phyloP scores from a whole-genome alignment of 345 rosid species.

The Populus deltoides region DNA sequence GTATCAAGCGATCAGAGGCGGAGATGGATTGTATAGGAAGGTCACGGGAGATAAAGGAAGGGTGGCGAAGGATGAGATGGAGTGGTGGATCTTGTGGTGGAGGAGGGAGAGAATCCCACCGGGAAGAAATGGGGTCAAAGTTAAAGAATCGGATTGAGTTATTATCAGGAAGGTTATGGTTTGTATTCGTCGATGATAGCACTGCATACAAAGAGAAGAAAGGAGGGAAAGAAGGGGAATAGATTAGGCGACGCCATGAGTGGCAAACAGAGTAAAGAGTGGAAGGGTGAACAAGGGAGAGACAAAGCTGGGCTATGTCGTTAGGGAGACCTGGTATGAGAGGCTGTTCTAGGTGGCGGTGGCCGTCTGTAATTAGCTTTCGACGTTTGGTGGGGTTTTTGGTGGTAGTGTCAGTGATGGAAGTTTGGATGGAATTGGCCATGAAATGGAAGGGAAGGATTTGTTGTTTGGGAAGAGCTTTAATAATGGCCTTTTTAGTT shows the following conservation, averaged over 20 bases:
- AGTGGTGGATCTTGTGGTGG: conserved; percentile 39
- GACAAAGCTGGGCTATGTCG: conserved; percentile 44
- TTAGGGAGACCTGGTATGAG: conserved; percentile 53
- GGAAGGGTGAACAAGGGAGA: conserved; percentile 37
- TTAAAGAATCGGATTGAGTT: conserved; percentile 26
- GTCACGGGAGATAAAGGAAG: conserved; percentile 42
- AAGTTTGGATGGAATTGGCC: not conserved
- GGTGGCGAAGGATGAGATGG: conserved; percentile 42
- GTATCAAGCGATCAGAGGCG: conserved; percentile 33
- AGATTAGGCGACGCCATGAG: conserved; percentile 56
- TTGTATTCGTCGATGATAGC: conserved; percentile 22
- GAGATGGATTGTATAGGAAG: conserved; percentile 48
- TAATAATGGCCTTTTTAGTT: not conserved
- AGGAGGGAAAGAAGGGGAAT: conserved; percentile 48
- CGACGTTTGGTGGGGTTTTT: conserved; percentile 27
- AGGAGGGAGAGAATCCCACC: conserved; percentile 44
- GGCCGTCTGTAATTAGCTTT: conserved; percentile 6
- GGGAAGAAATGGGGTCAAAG: conserved; percentile 44
- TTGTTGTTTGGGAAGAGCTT: not conserved
- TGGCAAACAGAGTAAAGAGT: conserved; percentile 44
- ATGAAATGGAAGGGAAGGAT: not conserved
- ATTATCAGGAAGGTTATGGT: not conserved
- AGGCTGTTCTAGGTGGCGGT: conserved; percentile 9
- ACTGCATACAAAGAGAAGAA: conserved; percentile 45
- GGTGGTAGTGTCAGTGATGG: not conserved